phyloP scores from a whole-genome alignment of 2,329 filamentous ascomycete species.

The Chaetomium olivaceum region DNA sequence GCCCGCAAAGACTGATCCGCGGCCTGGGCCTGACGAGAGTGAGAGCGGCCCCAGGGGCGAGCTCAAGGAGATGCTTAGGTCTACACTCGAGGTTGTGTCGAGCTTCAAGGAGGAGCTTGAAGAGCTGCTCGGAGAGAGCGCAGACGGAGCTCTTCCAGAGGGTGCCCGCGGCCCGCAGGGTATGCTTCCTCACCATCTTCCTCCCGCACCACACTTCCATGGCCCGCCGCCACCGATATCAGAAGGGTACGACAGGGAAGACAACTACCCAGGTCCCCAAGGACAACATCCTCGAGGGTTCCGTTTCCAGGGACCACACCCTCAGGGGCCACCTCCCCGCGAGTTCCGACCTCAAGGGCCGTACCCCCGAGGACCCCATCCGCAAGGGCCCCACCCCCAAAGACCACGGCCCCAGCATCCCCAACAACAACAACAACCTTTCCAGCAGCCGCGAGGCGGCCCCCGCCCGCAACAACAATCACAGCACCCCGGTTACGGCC shows the following conservation, averaged over 20 bases:
- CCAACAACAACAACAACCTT: too few species aligned
- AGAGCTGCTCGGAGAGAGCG: slow-evolving; percentile 13
- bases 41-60: background rate
- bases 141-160: background rate
- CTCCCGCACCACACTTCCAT: background rate
- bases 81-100: slow-evolving; percentile 19
- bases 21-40: background rate
- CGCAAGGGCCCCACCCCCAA: too few species aligned
- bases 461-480: background rate
- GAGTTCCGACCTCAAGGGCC: too few species aligned
- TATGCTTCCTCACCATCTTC: background rate
- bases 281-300: background rate
- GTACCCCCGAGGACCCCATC: background rate
- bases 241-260: background rate
- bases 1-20: too few species aligned
- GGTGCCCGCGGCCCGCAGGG: background rate
- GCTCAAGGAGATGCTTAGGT: slow-evolving; percentile 19
- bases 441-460: background rate
- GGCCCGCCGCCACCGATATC: background rate
- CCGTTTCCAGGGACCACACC: too few species aligned
- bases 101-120: slow-evolving; percentile 25
- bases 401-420: too few species aligned
- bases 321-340: too few species aligned
- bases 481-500: background rate
- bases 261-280: background rate